Percentiles rank a stretch among this genome's conserved stretches.
Evolutionary conservation across 129 eudicot species (phyloP).

Genomic region (Pseudognaphalium luteoalbum): DNA sequence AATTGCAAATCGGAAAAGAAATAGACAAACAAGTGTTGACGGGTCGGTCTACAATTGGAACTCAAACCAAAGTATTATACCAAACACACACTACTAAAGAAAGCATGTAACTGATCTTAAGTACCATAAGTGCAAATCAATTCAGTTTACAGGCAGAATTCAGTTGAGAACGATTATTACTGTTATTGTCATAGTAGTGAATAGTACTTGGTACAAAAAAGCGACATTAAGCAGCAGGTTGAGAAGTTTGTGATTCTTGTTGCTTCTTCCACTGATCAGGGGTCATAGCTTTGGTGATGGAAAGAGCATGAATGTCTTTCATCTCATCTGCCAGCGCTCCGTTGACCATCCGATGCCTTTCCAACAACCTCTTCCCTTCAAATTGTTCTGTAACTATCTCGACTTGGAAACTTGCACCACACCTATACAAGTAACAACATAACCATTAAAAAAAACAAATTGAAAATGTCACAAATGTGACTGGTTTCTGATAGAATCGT

Average conservation of each 20-base stretch:
- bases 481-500: background rate
- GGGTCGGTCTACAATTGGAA: too few species aligned
- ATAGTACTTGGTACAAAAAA: background rate
- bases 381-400: slow-evolving; percentile 77
- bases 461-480: background rate
- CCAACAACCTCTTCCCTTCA: slow-evolving; percentile 88
- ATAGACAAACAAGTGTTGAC: background rate
- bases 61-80: background rate
- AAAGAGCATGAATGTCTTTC: slow-evolving; percentile 94
- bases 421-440: slow-evolving; percentile 42
- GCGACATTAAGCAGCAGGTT: slow-evolving; percentile 41
- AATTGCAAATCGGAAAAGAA: too few species aligned
- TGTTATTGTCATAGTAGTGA: slow-evolving; percentile 9
- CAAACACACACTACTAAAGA: slow-evolving; percentile 17
- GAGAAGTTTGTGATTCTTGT: slow-evolving; percentile 56
- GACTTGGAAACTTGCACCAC: slow-evolving; percentile 83
- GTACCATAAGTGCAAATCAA: background rate
- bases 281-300: slow-evolving; percentile 77
- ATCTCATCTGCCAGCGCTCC: slow-evolving; percentile 71
- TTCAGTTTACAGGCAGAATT: slow-evolving; percentile 24
- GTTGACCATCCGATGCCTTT: slow-evolving; percentile 95
- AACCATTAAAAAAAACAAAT: background rate
- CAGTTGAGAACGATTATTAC: slow-evolving; percentile 7
- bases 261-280: slow-evolving; percentile 88
- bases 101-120: slow-evolving; percentile 15